These are phyloP conservation scores for Nicotiana tomentosiformis DNA, from an alignment of 257 asterid genomes.

Conservation along the genomic window DNA sequence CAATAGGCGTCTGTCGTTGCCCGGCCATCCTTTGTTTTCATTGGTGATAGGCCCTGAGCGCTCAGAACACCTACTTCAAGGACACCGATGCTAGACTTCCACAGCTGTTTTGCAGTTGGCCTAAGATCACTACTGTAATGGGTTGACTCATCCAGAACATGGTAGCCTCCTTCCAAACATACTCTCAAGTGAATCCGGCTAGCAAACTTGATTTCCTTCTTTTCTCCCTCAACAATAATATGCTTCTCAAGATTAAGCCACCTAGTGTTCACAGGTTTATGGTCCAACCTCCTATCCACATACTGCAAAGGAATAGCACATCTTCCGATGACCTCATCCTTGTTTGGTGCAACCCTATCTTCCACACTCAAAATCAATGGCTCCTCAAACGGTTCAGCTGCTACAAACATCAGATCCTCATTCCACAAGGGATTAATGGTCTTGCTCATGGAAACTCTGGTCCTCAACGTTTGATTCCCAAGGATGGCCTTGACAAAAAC, in stretches of 20 bases:
- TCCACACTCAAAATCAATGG: constrained; percentile 41
- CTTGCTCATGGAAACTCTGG: constrained; percentile 40
- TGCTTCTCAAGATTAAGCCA: constrained; percentile 48
- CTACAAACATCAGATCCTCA: constrained; percentile 50
- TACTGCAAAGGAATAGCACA: constrained; percentile 31
- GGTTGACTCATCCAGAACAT: constrained; percentile 47
- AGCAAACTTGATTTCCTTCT: constrained; percentile 39
- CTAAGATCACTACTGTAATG: constrained; percentile 51
- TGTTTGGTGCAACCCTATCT: constrained; percentile 40
- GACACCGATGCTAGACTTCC: constrained; percentile 48
- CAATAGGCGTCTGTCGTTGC: constrained; percentile 50
- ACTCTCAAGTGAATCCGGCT: constrained; percentile 47
- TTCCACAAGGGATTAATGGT: constrained; percentile 46
- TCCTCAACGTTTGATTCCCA: constrained; percentile 40
- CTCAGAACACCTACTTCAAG: constrained; percentile 41
- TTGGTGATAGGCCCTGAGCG: constrained; percentile 40
- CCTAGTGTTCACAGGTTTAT: constrained; percentile 30
- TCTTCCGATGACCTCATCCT: constrained; percentile 40
- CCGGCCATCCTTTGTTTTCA: constrained; percentile 39
- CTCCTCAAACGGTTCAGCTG: constrained; percentile 46
- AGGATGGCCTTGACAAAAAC: constrained; percentile 37
- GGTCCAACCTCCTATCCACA: constrained; percentile 41
- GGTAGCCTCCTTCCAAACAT: constrained; percentile 48
- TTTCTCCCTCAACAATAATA: constrained; percentile 39
- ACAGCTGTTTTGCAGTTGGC: constrained; percentile 42